Conservation (phyloP, 1,284 basidiomycete genomes). For the Pterula multifida region DNA sequence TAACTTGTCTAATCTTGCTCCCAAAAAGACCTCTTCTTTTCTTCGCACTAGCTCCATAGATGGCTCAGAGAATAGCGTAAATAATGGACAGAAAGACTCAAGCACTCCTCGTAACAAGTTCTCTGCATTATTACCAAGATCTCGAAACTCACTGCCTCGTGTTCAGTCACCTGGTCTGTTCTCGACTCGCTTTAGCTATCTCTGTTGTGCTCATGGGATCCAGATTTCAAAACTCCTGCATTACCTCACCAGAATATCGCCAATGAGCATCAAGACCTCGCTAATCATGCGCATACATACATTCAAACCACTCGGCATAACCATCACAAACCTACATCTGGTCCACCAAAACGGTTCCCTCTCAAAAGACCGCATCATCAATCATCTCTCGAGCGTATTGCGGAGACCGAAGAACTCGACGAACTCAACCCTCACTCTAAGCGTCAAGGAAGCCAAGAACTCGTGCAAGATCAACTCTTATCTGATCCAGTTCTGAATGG, state of each 20-base stretch:
- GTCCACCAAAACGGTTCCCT: neutral
- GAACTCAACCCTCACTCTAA: neutral
- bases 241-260: neutral
- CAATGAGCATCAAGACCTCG: neutral
- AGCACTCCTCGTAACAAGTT: neutral
- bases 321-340: too few relatives aligned
- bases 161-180: neutral
- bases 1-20: neutral
- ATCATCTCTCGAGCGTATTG: neutral
- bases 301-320: neutral
- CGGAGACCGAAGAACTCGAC: neutral
- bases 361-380: neutral
- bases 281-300: neutral
- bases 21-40: too few relatives aligned
- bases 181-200: too few relatives aligned
- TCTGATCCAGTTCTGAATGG: neutral
- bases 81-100: neutral
- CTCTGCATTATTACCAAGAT: neutral
- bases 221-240: neutral
- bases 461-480: neutral
- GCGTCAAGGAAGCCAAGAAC: neutral
- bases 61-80: neutral
- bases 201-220: neutral
- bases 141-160: too few relatives aligned
- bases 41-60: neutral